These are phyloP conservation scores for Gentiana macrophylla DNA, from an alignment of 257 asterid genomes.

Conservation along the genomic window DNA sequence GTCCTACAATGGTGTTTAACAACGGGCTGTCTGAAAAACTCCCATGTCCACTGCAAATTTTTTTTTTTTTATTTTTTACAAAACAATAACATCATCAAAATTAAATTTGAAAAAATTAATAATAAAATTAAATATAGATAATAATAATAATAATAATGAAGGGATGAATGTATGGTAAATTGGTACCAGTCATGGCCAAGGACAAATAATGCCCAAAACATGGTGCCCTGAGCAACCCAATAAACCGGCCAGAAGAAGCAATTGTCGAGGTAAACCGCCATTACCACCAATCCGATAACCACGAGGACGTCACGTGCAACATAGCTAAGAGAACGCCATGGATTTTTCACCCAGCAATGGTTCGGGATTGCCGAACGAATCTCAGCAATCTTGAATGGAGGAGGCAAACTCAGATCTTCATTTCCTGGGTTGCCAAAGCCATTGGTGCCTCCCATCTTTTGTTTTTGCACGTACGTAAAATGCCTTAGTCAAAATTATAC, in stretches of 20 bases:
- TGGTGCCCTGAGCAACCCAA: conserved; percentile 41
- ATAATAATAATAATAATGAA: background rate
- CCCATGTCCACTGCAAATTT: conserved; percentile 33
- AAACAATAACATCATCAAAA: background rate
- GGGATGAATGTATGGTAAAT: background rate
- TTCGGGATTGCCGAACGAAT: conserved; percentile 36
- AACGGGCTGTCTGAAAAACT: conserved; percentile 24
- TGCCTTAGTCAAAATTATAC: too few species aligned
- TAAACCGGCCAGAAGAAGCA: conserved; percentile 28
- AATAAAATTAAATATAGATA: too few species aligned
- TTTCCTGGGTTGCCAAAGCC: background rate
- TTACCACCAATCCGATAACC: conserved; percentile 14
- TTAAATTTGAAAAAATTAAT: background rate
- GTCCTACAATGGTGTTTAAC: conserved; percentile 29
- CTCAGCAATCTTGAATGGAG: conserved; percentile 30
- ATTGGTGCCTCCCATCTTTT: background rate
- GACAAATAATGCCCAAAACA: conserved; percentile 43
- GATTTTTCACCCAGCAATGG: conserved; percentile 35
- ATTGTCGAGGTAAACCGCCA: conserved; percentile 18
- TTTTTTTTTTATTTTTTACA: too few species aligned
- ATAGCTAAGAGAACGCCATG: conserved; percentile 27
- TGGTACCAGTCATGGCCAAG: conserved; percentile 43
- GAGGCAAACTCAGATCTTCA: conserved; percentile 23
- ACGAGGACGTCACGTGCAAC: conserved; percentile 23
- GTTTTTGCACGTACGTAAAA: background rate